Evolutionary conservation across 192 early-diverging fungal genomes (phyloP).

Genomic region (Coemansia asiatica): DNA sequence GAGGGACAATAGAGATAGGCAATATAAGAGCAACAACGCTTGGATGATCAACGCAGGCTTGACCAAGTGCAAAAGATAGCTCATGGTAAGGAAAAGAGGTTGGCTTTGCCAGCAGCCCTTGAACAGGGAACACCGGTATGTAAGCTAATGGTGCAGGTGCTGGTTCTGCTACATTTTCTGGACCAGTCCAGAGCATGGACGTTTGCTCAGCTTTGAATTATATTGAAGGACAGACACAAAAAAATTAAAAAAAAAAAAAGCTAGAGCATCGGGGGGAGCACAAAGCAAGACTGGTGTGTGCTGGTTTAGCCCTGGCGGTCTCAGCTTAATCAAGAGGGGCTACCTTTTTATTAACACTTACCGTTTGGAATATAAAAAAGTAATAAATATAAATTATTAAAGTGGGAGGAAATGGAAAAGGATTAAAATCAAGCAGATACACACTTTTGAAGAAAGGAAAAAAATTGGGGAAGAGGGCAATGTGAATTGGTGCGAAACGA

Average conservation of each 20-base stretch:
- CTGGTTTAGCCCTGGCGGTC: background rate
- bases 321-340: constrained; percentile 10
- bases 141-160: too few relatives aligned
- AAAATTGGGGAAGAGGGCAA: constrained; percentile 2
- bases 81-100: too few relatives aligned
- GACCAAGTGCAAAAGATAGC: too few relatives aligned
- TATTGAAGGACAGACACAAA: background rate
- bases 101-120: too few relatives aligned
- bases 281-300: background rate
- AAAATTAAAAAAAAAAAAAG: background rate
- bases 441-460: background rate
- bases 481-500: constrained; percentile 15
- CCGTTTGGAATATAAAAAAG: constrained; percentile 7
- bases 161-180: too few relatives aligned
- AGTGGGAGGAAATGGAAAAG: constrained; percentile 16
- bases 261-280: background rate
- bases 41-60: too few relatives aligned
- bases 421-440: constrained; percentile 38
- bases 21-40: too few relatives aligned
- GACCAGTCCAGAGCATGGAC: too few relatives aligned
- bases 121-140: too few relatives aligned
- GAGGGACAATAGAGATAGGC: too few relatives aligned
- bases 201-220: background rate
- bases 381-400: constrained; percentile 45
- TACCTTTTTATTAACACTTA: constrained; percentile 14